A percentile compares a stretch with the other conserved stretches of the same genome.
Conservation (phyloP, 2,329 filamentous ascomycete genomes). For the Paecilomyces niveus region DNA sequence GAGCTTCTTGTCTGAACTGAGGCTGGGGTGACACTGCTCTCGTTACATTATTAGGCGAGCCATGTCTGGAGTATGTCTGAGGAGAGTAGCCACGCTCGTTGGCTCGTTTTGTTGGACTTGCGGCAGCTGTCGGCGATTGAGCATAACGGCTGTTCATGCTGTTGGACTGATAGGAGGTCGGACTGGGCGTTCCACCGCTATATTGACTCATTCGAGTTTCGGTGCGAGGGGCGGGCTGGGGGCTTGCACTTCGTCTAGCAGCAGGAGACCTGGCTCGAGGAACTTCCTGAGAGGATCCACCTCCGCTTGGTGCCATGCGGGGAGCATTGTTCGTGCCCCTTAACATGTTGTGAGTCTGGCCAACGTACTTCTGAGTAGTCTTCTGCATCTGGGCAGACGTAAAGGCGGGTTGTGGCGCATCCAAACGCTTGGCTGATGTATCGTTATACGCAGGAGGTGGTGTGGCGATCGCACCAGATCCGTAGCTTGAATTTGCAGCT, state of each 20-base stretch:
- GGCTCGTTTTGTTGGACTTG: conserved; percentile 23
- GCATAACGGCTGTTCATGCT: conserved; percentile 34
- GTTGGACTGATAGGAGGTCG: conserved; percentile 39
- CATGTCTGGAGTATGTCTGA: conserved; percentile 31
- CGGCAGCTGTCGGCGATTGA: conserved; percentile 26
- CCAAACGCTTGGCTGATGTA: conserved; percentile 66
- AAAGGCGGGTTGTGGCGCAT: conserved; percentile 83
- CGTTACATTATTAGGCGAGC: conserved; percentile 30
- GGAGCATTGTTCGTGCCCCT: conserved; percentile 21
- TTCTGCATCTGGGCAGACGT: conserved; percentile 95
- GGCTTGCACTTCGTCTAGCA: conserved; percentile 31
- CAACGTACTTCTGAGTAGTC: conserved; percentile 79
- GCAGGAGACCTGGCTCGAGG: conserved; percentile 27
- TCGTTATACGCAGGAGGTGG: conserved; percentile 83
- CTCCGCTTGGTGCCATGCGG: not conserved
- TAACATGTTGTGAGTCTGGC: conserved; percentile 77
- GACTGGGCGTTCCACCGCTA: conserved; percentile 36
- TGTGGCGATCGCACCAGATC: conserved; percentile 40
- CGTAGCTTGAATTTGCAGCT: conserved; percentile 30
- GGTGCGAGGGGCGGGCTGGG: conserved; percentile 20
- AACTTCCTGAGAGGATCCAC: conserved; percentile 16
- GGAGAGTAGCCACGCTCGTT: conserved; percentile 38
- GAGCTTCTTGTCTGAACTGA: conserved; percentile 42
- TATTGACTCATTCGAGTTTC: conserved; percentile 32
- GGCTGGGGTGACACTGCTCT: conserved; percentile 48